Base-by-base conservation (phyloP, 352 stramenopile genomes). In the Blastocystis sp. region DNA sequence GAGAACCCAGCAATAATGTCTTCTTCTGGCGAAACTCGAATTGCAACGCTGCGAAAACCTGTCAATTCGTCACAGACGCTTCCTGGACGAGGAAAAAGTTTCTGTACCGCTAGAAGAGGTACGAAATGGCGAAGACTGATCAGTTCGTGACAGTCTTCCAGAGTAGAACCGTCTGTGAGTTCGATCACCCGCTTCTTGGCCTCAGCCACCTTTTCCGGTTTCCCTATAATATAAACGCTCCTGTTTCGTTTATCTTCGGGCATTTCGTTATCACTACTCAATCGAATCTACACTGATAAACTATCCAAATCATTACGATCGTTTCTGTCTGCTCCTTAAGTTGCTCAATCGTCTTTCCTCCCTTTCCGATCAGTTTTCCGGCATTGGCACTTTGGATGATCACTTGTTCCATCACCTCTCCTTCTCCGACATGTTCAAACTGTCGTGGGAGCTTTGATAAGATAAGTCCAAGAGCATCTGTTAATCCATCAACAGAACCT, bases 341-440 rank as follows among this genome's bases (percentile, higher is more conserved):
- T 19, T 14, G 14, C 9, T 54, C n/a, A 21, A 78, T 59, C 11
- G 37, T 59, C 39, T 57, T 16, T 9, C 66, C 66, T 3, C 37
- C 66, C 66, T 78, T 78, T n/a, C 66, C 66, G 14, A 78, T 78
- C 4, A 78, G 43, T 51, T 56, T 54, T 51, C 66, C 66, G 7
- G 66, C 66, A 54, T 59, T 78, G 0, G 6, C 19, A 39, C 37
- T 61, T 39, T 39, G 29, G 49, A 78, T 78, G 35, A 78, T 59
- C 35, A 78, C 58, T 57, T 78, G 66, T 16, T 78, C 43, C 21
- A n/a, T 61, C 7, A 24, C 6, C 0, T 54, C 6, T 21, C 19
- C 37, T n/a, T 78, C 32, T 11, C 21, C 32, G 6, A 43, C 19
- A 32, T 37, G 12, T 6, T 78, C 66, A 46, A 29, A 57, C 39